phyloP scores from a whole-genome alignment of 352 stramenopile species.

The Globisporangium perplexum region DNA sequence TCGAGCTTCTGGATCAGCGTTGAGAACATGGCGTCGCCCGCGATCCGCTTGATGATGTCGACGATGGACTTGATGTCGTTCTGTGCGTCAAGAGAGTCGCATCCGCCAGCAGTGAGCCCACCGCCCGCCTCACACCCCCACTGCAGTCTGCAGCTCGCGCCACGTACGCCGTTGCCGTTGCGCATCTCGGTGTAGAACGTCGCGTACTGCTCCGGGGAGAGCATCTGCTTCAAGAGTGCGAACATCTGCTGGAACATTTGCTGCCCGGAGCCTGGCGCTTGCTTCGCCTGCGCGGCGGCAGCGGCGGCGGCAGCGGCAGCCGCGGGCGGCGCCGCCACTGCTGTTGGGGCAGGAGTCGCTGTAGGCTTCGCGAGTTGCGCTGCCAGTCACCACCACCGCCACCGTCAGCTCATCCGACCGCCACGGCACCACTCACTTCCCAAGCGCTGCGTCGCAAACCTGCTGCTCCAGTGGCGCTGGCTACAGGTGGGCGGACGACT shows the following conservation, averaged over 20 bases:
- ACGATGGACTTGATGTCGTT: constrained; percentile 87
- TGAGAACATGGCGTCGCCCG: constrained; percentile 73
- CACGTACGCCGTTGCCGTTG: constrained; percentile 63
- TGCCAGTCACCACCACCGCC: background rate
- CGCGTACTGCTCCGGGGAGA: constrained; percentile 78
- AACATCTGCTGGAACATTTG: constrained; percentile 89
- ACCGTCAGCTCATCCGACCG: background rate
- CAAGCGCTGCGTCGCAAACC: background rate
- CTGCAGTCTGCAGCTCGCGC: too few species aligned
- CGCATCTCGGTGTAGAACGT: constrained; percentile 77
- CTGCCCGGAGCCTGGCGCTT: constrained; percentile 53
- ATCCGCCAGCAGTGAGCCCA: background rate
- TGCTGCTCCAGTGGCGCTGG: background rate
- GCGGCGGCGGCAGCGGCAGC: background rate
- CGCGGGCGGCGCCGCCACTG: background rate
- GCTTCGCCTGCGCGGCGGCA: constrained; percentile 21
- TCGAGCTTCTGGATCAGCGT: constrained; percentile 84
- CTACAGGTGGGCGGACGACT: background rate
- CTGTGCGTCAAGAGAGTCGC: constrained; percentile 19
- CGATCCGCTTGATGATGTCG: constrained; percentile 85
- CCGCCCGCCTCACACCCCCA: too few species aligned
- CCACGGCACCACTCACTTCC: background rate
- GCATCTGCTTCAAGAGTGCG: constrained; percentile 75
- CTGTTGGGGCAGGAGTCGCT: background rate
- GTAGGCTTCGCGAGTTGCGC: background rate